phyloP scores from a whole-genome alignment of 1,284 basidiomycete genomes.

The Puccinia triticina region DNA sequence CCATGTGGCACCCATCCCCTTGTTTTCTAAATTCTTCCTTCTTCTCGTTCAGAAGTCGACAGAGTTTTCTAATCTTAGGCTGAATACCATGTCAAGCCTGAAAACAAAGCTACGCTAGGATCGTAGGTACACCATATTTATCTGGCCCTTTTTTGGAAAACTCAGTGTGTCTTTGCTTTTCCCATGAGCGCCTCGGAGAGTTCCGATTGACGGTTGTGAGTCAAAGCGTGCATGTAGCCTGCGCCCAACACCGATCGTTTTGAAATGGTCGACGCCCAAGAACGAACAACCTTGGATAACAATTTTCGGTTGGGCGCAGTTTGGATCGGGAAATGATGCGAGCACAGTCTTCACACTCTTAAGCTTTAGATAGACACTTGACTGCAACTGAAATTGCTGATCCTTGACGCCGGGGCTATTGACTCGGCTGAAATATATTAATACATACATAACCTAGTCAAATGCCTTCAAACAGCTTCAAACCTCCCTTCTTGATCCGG shows the following conservation, averaged over 20 bases:
- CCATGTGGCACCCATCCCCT: background rate
- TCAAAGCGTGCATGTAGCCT: constrained; percentile 10
- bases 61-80: background rate
- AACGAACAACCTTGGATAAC: background rate
- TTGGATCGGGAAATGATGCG: background rate
- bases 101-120: background rate
- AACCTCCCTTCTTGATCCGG: too few relatives aligned
- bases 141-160: background rate
- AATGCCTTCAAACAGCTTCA: too few relatives aligned
- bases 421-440: constrained; percentile 6
- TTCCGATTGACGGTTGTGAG: background rate
- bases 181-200: constrained; percentile 13
- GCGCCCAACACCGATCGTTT: background rate
- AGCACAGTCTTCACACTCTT: background rate
- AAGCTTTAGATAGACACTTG: background rate
- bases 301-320: background rate
- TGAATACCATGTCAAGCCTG: background rate
- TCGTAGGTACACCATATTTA: background rate
- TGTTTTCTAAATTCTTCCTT: background rate
- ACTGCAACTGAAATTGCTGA: background rate
- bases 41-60: background rate
- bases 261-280: background rate
- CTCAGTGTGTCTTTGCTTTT: background rate
- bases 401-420: background rate
- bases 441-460: background rate